These are phyloP conservation scores for Trametes elegans DNA, from an alignment of 768 basidiomycete genomes.

Conservation along the genomic window DNA sequence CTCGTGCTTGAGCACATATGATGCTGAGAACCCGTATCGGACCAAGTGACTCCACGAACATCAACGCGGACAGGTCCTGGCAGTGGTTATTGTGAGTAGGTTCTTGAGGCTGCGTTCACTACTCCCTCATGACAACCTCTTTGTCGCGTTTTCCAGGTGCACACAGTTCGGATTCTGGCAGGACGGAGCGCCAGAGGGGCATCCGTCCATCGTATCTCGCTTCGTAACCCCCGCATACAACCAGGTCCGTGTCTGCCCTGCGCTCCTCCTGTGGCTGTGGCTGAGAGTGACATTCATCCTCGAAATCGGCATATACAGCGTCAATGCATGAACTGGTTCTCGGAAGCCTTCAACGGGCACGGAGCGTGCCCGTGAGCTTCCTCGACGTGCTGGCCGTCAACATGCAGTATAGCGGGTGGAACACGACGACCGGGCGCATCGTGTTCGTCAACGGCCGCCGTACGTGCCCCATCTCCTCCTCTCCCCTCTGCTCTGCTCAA, in stretches of 20 bases:
- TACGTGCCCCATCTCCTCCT: slow-evolving; percentile 33
- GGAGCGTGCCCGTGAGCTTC: slow-evolving; percentile 42
- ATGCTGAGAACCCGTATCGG: slow-evolving; percentile 42
- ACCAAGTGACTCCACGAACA: slow-evolving; percentile 52
- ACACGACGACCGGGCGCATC: slow-evolving; percentile 50
- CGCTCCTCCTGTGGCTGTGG: too few species aligned
- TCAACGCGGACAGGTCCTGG: slow-evolving; percentile 56
- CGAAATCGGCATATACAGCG: slow-evolving; percentile 49
- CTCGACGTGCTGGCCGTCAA: slow-evolving; percentile 46
- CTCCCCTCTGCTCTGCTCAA: background rate
- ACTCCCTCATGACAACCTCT: slow-evolving; percentile 19
- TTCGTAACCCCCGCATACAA: slow-evolving; percentile 50
- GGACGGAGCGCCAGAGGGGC: slow-evolving; percentile 32
- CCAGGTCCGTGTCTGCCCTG: slow-evolving; percentile 38
- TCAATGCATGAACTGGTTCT: slow-evolving; percentile 63
- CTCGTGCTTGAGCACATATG: slow-evolving; percentile 39
- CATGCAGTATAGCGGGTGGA: slow-evolving; percentile 56
- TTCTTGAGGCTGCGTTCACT: slow-evolving; percentile 42
- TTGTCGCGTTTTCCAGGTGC: slow-evolving; percentile 44
- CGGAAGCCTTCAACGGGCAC: slow-evolving; percentile 44
- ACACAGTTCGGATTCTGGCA: slow-evolving; percentile 60
- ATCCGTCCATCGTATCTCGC: slow-evolving; percentile 45
- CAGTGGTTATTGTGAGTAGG: slow-evolving; percentile 56
- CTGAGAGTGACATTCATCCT: too few species aligned
- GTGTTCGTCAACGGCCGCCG: slow-evolving; percentile 71